Evolutionary conservation across 1,139 yeast genomes (phyloP), one percentile per base, ranked within the genome.

Genomic region (Taphrina flavorubra): DNA sequence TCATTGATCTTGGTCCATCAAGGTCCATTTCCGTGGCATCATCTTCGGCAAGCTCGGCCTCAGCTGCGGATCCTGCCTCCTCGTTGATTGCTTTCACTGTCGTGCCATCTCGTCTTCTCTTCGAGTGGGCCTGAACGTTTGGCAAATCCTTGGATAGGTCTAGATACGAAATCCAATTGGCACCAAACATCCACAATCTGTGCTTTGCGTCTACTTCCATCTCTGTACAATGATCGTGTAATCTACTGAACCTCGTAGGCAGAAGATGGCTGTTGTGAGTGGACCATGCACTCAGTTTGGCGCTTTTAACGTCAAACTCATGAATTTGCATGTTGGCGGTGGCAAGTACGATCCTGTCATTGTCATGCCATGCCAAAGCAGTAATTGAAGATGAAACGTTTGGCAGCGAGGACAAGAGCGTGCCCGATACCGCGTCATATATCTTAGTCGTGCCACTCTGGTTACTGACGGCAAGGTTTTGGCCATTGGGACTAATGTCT

Each of bases 121-220:
- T 49, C 14, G 40, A 20, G 1, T n/a, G 47, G n/a, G 51, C 13
- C 4, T 39, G 60, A n/a, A 11, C 34, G 31, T 16, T 34, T 20
- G 91, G 89, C 68, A 88, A 79, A 74, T 88, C 86, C 69, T 82
- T 77, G n/a, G 83, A 78, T 71, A 90, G 80, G 76, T 92, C 94
- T 66, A 94, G 84, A 76, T 84, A 89, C 8, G 89, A 85, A 25
- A 92, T 76, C 96, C 97, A 94, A 65, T 85, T 84, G n/a, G 90
- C 83, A 1, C 97, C 97, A 84, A 90, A 92, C 25, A 92, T 78
- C 97, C 97, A 92, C 65, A 83, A 80, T 1, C 80, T 75, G 57
- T 78, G 75, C 1, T 73, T 68, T 7, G 77, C 76, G 63, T 69
- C 73, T 34, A 74, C 74, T 75, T 89, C 90, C 37, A 89, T 78